Evolutionary conservation across 1,284 basidiomycete species (phyloP).

Genomic region (Tylopilus sp.): DNA sequence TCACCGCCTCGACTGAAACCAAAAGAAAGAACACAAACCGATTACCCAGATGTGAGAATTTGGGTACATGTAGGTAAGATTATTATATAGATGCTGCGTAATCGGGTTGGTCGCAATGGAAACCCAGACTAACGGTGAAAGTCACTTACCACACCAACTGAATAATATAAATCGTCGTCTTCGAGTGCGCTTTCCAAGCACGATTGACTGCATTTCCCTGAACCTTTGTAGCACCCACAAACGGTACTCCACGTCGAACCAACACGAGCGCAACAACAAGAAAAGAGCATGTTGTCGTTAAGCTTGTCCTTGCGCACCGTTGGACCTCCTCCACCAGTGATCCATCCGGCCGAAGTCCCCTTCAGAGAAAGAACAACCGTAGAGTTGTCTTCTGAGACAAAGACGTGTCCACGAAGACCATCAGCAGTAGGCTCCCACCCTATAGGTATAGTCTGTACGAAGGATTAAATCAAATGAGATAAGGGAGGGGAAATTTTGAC

Average conservation of each 20-base stretch:
- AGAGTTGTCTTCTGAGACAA: slow-evolving; percentile 82
- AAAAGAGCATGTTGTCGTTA: slow-evolving; percentile 92
- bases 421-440: slow-evolving; percentile 92
- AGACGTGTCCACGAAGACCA: slow-evolving; percentile 92
- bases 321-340: slow-evolving; percentile 78
- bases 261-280: slow-evolving; percentile 91
- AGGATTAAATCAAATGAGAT: slow-evolving; percentile 11
- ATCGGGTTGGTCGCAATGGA: slow-evolving; percentile 2
- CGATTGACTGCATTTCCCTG: slow-evolving; percentile 74
- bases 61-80: slow-evolving; percentile 86
- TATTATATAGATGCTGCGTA: slow-evolving; percentile 77
- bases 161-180: slow-evolving; percentile 86
- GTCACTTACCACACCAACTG: slow-evolving; percentile 66
- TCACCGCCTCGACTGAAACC: not conserved
- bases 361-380: slow-evolving; percentile 93
- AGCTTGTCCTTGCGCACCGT: slow-evolving; percentile 79
- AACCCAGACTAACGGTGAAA: not conserved
- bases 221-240: slow-evolving; percentile 83
- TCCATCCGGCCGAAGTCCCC: slow-evolving; percentile 87
- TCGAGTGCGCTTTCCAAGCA: slow-evolving; percentile 82
- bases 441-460: slow-evolving; percentile 71
- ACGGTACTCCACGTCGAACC: slow-evolving; percentile 89
- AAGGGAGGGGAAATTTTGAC: slow-evolving; percentile 41
- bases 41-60: slow-evolving; percentile 85
- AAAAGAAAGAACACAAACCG: slow-evolving; percentile 34